Base-by-base conservation (phyloP, 176 grass and related monocot species). In the Aegilops umbellulata region DNA sequence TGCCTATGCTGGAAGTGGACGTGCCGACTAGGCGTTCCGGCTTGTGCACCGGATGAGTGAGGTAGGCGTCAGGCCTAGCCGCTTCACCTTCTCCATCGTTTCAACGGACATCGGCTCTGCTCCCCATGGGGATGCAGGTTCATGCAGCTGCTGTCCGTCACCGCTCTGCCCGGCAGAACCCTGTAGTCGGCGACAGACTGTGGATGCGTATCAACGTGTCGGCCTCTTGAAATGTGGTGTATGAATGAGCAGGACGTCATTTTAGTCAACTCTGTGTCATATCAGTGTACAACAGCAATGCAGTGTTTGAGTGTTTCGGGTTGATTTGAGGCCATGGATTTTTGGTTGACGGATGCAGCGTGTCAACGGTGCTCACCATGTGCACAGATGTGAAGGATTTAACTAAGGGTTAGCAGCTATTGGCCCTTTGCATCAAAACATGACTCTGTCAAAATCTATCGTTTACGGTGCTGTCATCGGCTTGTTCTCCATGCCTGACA, bases 241-340 rank as follows among this genome's bases (percentile, higher is more conserved):
- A 90, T 92, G 88, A 78, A 92, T 84, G 74, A 84, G 72, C 74
- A 31, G 9, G 93, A 95, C 86, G 63, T 86, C 38, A 60, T 92
- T 39, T 95, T 88, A 78, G 95, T 94, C 79, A 95, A 98, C 74
- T 86, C 90, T 41, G n/a, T 34, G 46, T 95, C 77, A 72, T 95
- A 49, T 88, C 89, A 46, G 90, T 87, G 39, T 94, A 88, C 71
- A 89, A 87, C 32, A 84, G 63, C 53, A 25, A 22, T 32, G 10
- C 62, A 64, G 88, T 86, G 42, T 92, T 95, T 11, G 80, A 88
- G 20, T 92, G 89, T 68, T 89, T 95, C 36, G 11, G 7, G 41
- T 78, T 49, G 32, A 95, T 98, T 84, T 60, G 81, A 23, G 76
- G 44, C 69, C 70, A 65, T 25, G 88, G 88, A 8, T 60, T 98